Conservation (phyloP, 2,329 filamentous ascomycete genomes). For the Aspergillus texensis region DNA sequence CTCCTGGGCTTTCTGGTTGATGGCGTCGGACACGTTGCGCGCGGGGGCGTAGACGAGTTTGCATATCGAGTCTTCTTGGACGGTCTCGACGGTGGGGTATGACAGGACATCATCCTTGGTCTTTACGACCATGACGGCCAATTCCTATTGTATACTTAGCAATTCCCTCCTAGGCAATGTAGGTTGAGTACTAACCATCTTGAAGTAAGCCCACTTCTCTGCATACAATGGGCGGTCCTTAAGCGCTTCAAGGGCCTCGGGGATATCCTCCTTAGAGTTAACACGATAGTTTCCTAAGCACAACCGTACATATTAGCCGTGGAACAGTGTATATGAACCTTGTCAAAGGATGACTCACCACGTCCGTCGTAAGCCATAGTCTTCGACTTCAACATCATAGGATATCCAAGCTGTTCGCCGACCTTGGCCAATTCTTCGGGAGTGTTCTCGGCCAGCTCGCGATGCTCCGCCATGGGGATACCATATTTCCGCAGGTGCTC, state of each 20-base stretch:
- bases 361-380: conserved; percentile 93
- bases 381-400: conserved; percentile 89
- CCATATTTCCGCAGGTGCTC: conserved; percentile 69
- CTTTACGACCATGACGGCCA: conserved; percentile 93
- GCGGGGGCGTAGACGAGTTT: conserved; percentile 88
- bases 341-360: conserved; percentile 50
- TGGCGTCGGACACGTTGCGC: conserved; percentile 63
- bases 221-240: conserved; percentile 75
- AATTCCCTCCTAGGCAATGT: background rate
- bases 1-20: conserved; percentile 69
- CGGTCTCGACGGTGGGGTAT: conserved; percentile 89
- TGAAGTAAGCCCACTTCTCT: conserved; percentile 86
- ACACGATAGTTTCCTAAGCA: conserved; percentile 65
- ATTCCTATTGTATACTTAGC: conserved; percentile 54
- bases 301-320: background rate
- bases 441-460: conserved; percentile 64
- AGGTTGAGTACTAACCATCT: conserved; percentile 49
- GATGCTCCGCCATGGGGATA: conserved; percentile 73
- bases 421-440: conserved; percentile 65
- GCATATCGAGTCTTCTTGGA: conserved; percentile 95
- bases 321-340: background rate
- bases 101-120: conserved; percentile 74
- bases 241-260: conserved; percentile 69
- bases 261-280: conserved; percentile 60
- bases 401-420: conserved; percentile 70